phyloP scores from a whole-genome alignment of 1,139 yeast genomes.

The Blastobotrys buckinghamii region DNA sequence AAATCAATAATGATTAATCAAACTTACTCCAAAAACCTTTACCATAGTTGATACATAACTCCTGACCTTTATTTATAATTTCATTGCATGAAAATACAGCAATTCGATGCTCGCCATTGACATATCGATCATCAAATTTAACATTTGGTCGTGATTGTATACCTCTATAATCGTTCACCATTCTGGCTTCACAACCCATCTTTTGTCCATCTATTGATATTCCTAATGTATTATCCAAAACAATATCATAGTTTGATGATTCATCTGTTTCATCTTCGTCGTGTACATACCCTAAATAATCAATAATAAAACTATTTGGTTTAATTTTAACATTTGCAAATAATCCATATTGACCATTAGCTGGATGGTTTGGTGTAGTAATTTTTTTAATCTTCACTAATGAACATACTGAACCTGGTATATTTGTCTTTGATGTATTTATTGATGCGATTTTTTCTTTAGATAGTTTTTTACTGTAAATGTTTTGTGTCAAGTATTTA shows the following conservation, averaged over 20 bases:
- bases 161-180: constrained; percentile 31
- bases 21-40: constrained; percentile 25
- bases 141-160: constrained; percentile 24
- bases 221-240: constrained; percentile 20
- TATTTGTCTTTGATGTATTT: constrained; percentile 11
- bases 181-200: constrained; percentile 28
- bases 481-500: constrained; percentile 15
- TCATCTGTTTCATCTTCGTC: constrained; percentile 22
- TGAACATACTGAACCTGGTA: too few species aligned
- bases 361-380: constrained; percentile 24
- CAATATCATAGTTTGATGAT: constrained; percentile 26
- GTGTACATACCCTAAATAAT: constrained; percentile 28
- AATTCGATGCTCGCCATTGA: constrained; percentile 21
- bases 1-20: neutral
- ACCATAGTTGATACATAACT: constrained; percentile 26
- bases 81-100: constrained; percentile 21
- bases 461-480: constrained; percentile 18
- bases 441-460: constrained; percentile 13
- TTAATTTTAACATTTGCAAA: constrained; percentile 24
- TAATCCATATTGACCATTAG: constrained; percentile 26
- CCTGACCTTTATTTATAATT: constrained; percentile 23
- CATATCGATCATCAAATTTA: constrained; percentile 23
- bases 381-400: constrained; percentile 22
- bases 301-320: constrained; percentile 23
- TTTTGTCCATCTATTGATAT: constrained; percentile 26